Evolutionary conservation across 2,329 filamentous ascomycete genomes (phyloP), one percentile per base, ranked within the genome.

Genomic region (Knufia petricola): DNA sequence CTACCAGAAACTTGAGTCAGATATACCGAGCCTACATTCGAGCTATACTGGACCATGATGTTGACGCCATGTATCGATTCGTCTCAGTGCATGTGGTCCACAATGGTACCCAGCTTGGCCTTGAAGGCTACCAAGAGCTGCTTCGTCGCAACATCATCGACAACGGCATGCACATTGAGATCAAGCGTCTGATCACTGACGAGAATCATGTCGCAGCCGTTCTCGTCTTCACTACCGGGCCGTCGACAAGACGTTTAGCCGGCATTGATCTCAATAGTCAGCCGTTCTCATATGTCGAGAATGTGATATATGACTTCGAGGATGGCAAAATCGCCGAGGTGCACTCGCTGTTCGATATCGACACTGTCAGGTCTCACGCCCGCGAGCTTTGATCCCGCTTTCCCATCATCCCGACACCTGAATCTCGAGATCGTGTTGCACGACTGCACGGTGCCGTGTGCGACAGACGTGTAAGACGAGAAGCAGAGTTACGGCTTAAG

Each of bases 241-340:
- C 30, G 15, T 36, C 30, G 2, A 46, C 43, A 20, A 36, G 4
- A 37, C 30, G 26, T 17, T 31, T 46, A 3, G 20, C 24, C n/a
- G 43, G 43, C 19, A 46, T 46, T 9, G 28, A 46, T 12, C 31
- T 46, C n/a, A 31, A 46, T 15, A 15, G 19, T 8, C 30, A 36
- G 9, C 30, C 30, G 17, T 46, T 38, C 26, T 46, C 43, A 19
- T 46, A 46, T 28, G 19, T 21, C 2, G 30, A 46, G 28, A 38
- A 46, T 20, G 43, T 46, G 32, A 15, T 46, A 12, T 46, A 46
- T 37, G 43, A 46, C 32, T 46, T 46, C 17, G 15, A 37, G 43
- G 43, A 46, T 23, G 32, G 32, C n/a, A 46, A 38, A 19, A 46
- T 46, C 9, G 21, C 31, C 20, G 43, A 38, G 21, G 43, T 46